Evolutionary conservation across 306 rosid species (phyloP), one percentile per base, ranked within the genome.

Genomic region (Begonia masoniana): DNA sequence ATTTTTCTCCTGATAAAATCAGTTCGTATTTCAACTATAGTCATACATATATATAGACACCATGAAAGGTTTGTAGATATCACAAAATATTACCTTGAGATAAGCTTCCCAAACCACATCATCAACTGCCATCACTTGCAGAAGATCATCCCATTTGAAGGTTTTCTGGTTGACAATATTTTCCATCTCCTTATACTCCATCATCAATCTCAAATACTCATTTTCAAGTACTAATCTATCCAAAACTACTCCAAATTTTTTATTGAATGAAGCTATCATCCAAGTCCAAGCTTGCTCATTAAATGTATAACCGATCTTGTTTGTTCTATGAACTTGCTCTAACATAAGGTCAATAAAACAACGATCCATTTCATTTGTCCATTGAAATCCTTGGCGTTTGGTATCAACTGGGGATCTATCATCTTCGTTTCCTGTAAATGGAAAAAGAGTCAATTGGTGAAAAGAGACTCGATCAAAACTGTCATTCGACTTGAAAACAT

Each of bases 301-400:
- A 52, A 67, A 70, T 10, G 60, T 52, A 54, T 19, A 52, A 57
- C 72, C 57, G 19, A 41, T 58, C 36, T 61, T 51, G 23, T 63
- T 74, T 53, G 66, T 65, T 56, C 67, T 57, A 43, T 61, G 63
- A 62, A 70, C 62, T 69, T 78, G 72, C 62, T 67, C 68, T 50
- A 64, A 53, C 47, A 64, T 54, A 24, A 57, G 57, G 57, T 61
- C 66, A 58, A 68, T 67, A 56, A 41, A 62, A 62, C 58, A 56
- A 53, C 49, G 50, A 54, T 72, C 60, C 71, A 66, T 73, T 53
- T 54, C 13, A 47, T 56, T 69, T 23, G 61, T 59, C 82, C 79
- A 74, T 54, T 65, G 59, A 43, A 59, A 64, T 52, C 43, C 58
- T 60, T 21, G 24, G 47, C 7, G 43, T 56, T 53, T 58, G 53